A percentile compares a stretch with the other conserved stretches of the same genome.
Evolutionary conservation across 208 protist genomes (phyloP).

Genomic region (Crithidia mellificae): DNA sequence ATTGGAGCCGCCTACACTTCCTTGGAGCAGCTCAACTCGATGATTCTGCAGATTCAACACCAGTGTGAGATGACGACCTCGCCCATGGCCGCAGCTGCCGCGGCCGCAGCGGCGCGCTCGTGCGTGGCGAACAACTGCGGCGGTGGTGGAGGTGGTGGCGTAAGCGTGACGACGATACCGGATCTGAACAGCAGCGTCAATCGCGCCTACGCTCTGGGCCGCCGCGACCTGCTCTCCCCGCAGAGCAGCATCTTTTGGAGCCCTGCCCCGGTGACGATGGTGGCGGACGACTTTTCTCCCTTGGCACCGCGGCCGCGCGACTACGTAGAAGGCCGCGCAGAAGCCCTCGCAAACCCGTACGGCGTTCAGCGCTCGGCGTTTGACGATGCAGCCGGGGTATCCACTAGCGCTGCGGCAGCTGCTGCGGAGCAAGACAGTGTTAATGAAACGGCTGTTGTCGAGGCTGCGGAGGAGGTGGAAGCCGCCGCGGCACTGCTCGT

Average conservation of each 20-base stretch:
- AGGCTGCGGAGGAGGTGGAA: conserved; percentile 18
- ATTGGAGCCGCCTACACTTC: conserved; percentile 52
- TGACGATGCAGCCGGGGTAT: too few relatives aligned
- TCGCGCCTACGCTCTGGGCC: not conserved
- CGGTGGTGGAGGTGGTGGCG: conserved; percentile 1
- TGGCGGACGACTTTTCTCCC: conserved; percentile 7
- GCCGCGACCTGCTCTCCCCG: conserved; percentile 9
- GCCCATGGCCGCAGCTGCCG: conserved; percentile 29
- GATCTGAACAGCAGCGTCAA: conserved; percentile 11
- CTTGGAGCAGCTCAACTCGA: conserved; percentile 53
- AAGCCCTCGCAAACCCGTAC: not conserved
- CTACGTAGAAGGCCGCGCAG: not conserved
- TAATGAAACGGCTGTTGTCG: not conserved
- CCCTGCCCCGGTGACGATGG: conserved; percentile 5
- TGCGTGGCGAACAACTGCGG: too few relatives aligned
- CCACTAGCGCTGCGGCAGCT: too few relatives aligned
- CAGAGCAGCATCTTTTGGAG: conserved; percentile 30
- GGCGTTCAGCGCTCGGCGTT: not conserved
- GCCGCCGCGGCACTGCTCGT: conserved; percentile 8
- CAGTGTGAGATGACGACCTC: conserved; percentile 38
- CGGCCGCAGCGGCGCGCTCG: conserved; percentile 4
- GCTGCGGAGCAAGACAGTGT: conserved; percentile 8
- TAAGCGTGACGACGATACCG: not conserved
- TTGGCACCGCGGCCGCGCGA: not conserved
- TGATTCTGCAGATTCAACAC: conserved; percentile 37